phyloP scores from a whole-genome alignment of 2,329 filamentous ascomycete genomes.

The Xylariaceae sp. region DNA sequence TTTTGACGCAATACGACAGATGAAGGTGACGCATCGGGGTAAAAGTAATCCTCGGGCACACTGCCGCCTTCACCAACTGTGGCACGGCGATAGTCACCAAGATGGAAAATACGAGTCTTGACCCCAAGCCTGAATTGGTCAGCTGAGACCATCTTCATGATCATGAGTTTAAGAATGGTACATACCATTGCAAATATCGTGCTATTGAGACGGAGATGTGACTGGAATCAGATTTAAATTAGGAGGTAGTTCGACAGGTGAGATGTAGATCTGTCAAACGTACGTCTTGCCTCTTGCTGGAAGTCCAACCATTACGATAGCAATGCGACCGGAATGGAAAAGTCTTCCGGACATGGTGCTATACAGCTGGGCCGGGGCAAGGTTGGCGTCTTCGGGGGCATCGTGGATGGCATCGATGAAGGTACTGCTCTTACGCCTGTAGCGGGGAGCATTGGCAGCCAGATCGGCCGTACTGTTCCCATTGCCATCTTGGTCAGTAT shows the following conservation, averaged over 20 bases:
- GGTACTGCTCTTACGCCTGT: constrained; percentile 88
- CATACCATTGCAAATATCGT: constrained; percentile 83
- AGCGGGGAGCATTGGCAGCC: constrained; percentile 83
- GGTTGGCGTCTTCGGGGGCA: constrained; percentile 71
- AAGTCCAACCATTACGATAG: constrained; percentile 93
- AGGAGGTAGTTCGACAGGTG: too few species aligned
- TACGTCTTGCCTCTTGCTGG: constrained; percentile 94
- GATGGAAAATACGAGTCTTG: constrained; percentile 95
- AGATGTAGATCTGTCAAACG: too few species aligned
- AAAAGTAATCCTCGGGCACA: constrained; percentile 96
- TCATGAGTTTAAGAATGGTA: constrained; percentile 7
- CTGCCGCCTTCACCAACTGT: constrained; percentile 79
- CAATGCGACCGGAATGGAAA: constrained; percentile 95
- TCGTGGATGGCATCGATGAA: constrained; percentile 98
- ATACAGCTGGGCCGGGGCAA: constrained; percentile 95
- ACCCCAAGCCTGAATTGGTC: constrained; percentile 70
- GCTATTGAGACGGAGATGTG: constrained; percentile 95
- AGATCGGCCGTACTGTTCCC: constrained; percentile 75
- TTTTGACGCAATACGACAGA: constrained; percentile 95
- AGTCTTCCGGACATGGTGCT: constrained; percentile 96
- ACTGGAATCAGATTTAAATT: too few species aligned
- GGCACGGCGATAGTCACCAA: constrained; percentile 92
- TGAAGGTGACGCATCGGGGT: constrained; percentile 85
- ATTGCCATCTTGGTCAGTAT: constrained; percentile 36
- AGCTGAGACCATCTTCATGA: constrained; percentile 13